A percentile compares a stretch with the other conserved stretches of the same genome.
Conservation (phyloP, 441 rosid species). For the Macaranga tanarius region DNA sequence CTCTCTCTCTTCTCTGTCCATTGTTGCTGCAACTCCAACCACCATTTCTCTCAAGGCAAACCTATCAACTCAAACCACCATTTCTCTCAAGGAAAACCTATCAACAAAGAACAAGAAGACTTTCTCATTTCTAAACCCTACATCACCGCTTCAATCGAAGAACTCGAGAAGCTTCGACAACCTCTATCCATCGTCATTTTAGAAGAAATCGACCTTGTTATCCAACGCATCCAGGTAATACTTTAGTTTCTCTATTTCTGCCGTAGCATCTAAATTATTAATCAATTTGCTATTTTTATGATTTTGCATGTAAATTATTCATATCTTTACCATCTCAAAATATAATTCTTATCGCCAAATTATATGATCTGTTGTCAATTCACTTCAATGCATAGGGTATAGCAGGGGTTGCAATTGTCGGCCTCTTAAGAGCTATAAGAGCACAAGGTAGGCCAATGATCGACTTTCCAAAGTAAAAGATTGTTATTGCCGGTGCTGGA, state of each 20-base stretch:
- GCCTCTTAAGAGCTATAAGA: slow-evolving; percentile 99
- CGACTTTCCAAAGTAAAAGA: slow-evolving; percentile 97
- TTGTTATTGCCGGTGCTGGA: slow-evolving; percentile 99
- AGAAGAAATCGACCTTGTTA: slow-evolving; percentile 64
- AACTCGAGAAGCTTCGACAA: slow-evolving; percentile 81
- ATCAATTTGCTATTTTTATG: not conserved
- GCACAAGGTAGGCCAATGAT: slow-evolving; percentile 98
- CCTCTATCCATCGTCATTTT: slow-evolving; percentile 63
- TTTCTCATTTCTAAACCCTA: slow-evolving; percentile 76
- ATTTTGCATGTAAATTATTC: not conserved
- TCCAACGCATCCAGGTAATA: slow-evolving; percentile 71
- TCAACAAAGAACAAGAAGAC: slow-evolving; percentile 84
- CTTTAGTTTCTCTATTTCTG: slow-evolving; percentile 26
- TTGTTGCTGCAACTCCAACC: too few species aligned
- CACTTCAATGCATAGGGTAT: slow-evolving; percentile 64
- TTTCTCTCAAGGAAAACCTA: too few species aligned
- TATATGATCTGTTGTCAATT: not conserved
- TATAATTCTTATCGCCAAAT: too few species aligned
- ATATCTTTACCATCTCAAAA: slow-evolving; percentile 17
- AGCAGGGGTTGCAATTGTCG: slow-evolving; percentile 98
- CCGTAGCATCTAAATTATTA: not conserved
- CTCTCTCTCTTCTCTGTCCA: too few species aligned
- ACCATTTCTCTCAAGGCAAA: too few species aligned
- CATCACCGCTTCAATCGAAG: slow-evolving; percentile 65
- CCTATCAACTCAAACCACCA: too few species aligned